Evolutionary conservation across 2,329 filamentous ascomycete species (phyloP).

Genomic region (Arthroderma uncinatum): DNA sequence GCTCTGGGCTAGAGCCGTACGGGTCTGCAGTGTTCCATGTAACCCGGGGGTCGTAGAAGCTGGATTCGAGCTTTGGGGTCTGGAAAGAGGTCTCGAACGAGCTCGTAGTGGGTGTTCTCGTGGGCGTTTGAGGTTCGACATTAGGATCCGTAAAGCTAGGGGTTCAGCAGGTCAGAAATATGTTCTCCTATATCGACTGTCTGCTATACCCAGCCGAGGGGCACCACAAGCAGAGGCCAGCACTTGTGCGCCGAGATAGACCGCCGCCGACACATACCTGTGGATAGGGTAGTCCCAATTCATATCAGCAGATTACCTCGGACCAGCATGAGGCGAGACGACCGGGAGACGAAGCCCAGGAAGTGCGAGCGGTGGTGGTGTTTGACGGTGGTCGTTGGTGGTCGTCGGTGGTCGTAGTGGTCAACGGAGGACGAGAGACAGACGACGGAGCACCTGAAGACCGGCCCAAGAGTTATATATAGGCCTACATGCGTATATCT

Average conservation of each 20-base stretch:
- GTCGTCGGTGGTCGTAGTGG: not conserved
- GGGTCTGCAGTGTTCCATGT: conserved; percentile 39
- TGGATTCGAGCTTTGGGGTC: conserved; percentile 38
- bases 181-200: not conserved
- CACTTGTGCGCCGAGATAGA: not conserved
- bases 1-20: conserved; percentile 38
- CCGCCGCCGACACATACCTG: conserved; percentile 31
- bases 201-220: not conserved
- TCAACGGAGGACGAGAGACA: not conserved
- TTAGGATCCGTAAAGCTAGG: conserved; percentile 38
- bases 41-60: conserved; percentile 37
- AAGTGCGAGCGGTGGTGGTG: not conserved
- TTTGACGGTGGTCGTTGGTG: not conserved
- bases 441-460: not conserved
- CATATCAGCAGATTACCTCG: conserved; percentile 32
- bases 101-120: conserved; percentile 33
- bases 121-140: conserved; percentile 39
- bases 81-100: conserved; percentile 32
- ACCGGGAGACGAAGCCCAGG: conserved; percentile 26
- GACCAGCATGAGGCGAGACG: conserved; percentile 31
- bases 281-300: conserved; percentile 38
- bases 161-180: conserved; percentile 22
- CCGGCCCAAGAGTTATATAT: not conserved
- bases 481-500: not conserved
- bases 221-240: not conserved